phyloP scores from a whole-genome alignment of 768 basidiomycete species.

The Mycena metata region DNA sequence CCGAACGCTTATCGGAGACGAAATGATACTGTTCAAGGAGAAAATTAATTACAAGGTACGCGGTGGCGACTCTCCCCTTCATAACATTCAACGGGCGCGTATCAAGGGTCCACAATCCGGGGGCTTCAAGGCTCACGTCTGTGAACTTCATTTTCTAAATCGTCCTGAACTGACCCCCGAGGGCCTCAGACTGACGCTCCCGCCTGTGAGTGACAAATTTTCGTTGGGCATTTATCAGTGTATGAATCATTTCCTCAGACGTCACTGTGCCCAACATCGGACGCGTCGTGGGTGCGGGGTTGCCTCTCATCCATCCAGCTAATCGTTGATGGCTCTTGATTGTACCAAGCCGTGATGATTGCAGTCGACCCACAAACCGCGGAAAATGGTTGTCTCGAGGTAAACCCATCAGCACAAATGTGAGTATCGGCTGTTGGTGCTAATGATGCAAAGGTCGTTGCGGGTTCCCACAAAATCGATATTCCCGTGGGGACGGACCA shows the following conservation, averaged over 20 bases:
- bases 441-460: slow-evolving; percentile 25
- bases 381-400: slow-evolving; percentile 37
- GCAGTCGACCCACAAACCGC: slow-evolving; percentile 31
- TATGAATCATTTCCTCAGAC: slow-evolving; percentile 16
- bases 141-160: slow-evolving; percentile 1
- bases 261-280: slow-evolving; percentile 25
- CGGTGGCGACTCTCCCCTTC: too few species aligned
- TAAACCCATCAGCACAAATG: background rate
- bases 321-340: too few species aligned
- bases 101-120: slow-evolving; percentile 26
- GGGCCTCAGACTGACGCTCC: slow-evolving; percentile 29
- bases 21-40: slow-evolving; percentile 38
- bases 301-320: background rate
- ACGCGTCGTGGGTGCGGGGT: slow-evolving; percentile 21
- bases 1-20: slow-evolving; percentile 24
- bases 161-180: background rate
- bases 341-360: slow-evolving; percentile 26
- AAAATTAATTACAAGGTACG: slow-evolving; percentile 39
- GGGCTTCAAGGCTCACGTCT: slow-evolving; percentile 36
- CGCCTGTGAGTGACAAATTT: slow-evolving; percentile 15
- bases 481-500: slow-evolving; percentile 32
- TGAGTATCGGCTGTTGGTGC: too few species aligned
- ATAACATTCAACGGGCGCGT: too few species aligned
- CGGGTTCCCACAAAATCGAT: slow-evolving; percentile 31
- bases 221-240: too few species aligned